phyloP scores from a whole-genome alignment of 768 basidiomycete genomes.

The Mycena amicta region DNA sequence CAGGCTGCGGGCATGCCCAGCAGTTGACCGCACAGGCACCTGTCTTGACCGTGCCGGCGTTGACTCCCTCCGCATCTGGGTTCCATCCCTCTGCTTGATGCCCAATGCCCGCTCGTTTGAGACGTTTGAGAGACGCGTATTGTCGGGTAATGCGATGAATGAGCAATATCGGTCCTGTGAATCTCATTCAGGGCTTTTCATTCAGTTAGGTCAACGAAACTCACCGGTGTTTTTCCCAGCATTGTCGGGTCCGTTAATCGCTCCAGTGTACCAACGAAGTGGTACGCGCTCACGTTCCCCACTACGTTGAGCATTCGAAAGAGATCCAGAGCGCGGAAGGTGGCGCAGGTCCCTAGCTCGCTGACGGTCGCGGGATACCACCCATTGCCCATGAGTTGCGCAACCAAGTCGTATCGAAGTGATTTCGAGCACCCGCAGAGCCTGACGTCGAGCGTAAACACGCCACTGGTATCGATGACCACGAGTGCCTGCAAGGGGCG shows the following conservation, averaged over 20 bases:
- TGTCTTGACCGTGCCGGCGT: too few species aligned
- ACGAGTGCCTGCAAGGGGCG: background rate
- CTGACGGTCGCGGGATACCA: conserved; percentile 19
- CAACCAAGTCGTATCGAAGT: background rate
- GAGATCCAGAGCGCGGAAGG: conserved; percentile 8
- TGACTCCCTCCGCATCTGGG: background rate
- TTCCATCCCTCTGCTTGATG: background rate
- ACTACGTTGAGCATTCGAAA: conserved; percentile 14
- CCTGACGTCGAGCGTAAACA: conserved; percentile 1
- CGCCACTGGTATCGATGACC: background rate
- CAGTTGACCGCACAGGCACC: conserved; percentile 16
- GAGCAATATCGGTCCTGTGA: conserved; percentile 7
- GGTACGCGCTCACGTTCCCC: conserved; percentile 14
- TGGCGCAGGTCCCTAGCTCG: conserved; percentile 13
- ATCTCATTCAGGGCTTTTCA: background rate
- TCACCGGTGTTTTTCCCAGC: background rate
- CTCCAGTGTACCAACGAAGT: conserved; percentile 15
- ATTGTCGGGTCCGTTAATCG: background rate
- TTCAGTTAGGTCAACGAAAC: background rate
- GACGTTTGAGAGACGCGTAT: background rate
- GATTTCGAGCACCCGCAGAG: conserved; percentile 4
- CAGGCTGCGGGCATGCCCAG: conserved; percentile 20
- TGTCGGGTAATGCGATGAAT: background rate
- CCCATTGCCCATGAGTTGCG: conserved; percentile 4
- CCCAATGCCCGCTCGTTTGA: conserved; percentile 12